These are phyloP conservation scores for Penicillium goetzii DNA, from an alignment of 495 filamentous ascomycete genomes.

Conservation along the genomic window DNA sequence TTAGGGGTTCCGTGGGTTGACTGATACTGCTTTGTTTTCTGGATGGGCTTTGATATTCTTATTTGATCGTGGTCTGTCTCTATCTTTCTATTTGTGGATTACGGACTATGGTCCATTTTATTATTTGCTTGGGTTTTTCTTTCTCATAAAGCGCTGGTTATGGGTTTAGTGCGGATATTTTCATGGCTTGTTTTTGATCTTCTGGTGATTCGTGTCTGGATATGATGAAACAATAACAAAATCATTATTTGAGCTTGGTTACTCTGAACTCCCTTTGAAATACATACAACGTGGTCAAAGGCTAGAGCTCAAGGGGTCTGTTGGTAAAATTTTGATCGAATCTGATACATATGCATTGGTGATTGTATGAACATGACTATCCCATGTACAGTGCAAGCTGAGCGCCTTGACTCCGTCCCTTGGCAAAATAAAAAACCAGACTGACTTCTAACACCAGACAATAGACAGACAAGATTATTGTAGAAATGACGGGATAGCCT, in stretches of 20 bases:
- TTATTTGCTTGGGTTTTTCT: neutral
- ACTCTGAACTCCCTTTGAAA: neutral
- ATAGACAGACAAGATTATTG: conserved; percentile 10
- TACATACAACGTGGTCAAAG: neutral
- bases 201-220: neutral
- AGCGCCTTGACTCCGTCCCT: conserved; percentile 16
- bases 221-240: conserved; percentile 6
- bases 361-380: conserved; percentile 17
- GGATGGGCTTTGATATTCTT: neutral
- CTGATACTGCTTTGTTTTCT: neutral
- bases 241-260: neutral
- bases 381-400: conserved; percentile 16
- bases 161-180: conserved; percentile 4
- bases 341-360: conserved; percentile 14
- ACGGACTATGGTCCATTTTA: neutral
- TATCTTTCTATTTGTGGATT: neutral
- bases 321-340: neutral
- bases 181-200: neutral
- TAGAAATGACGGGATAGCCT: conserved; percentile 5
- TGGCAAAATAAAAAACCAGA: neutral
- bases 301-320: neutral
- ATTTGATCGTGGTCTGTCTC: neutral
- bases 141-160: conserved; percentile 21
- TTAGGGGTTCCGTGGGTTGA: conserved; percentile 14
- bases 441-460: conserved; percentile 23